These are phyloP conservation scores for Phytophthora pini DNA, from an alignment of 352 stramenopile species.

Conservation along the genomic window DNA sequence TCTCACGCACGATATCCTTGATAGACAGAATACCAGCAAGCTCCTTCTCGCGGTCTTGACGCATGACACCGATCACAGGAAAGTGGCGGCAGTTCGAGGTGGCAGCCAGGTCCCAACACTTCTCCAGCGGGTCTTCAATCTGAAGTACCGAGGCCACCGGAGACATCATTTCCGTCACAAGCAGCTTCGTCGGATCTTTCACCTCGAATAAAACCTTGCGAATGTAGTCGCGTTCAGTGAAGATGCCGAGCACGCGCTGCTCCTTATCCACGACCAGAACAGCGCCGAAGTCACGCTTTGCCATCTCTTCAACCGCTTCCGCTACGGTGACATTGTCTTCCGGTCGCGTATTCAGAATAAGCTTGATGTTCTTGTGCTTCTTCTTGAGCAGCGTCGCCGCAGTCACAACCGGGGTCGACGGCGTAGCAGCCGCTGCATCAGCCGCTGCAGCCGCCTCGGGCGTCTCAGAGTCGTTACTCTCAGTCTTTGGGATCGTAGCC, in stretches of 20 bases:
- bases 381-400: constrained; percentile 80
- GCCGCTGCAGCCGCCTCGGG: constrained; percentile 7
- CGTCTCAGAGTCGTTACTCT: constrained; percentile 10
- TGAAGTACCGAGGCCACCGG: constrained; percentile 63
- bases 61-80: constrained; percentile 77
- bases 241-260: constrained; percentile 82
- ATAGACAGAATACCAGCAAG: constrained; percentile 84
- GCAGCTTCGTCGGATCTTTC: constrained; percentile 62
- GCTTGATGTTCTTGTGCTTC: constrained; percentile 82
- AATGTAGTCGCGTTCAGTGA: constrained; percentile 88
- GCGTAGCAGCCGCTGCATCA: constrained; percentile 5
- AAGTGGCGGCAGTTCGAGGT: constrained; percentile 83
- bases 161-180: constrained; percentile 68
- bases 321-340: constrained; percentile 84
- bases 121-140: constrained; percentile 81
- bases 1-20: constrained; percentile 89
- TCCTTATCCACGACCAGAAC: constrained; percentile 88
- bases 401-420: constrained; percentile 47
- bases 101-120: constrained; percentile 78
- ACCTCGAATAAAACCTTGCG: constrained; percentile 80
- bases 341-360: constrained; percentile 83
- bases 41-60: constrained; percentile 81
- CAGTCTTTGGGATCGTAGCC: constrained; percentile 2
- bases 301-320: constrained; percentile 80
- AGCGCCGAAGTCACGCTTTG: constrained; percentile 79